These are phyloP conservation scores for Phtheirospermum japonicum DNA, from an alignment of 257 asterid species.

Conservation along the genomic window DNA sequence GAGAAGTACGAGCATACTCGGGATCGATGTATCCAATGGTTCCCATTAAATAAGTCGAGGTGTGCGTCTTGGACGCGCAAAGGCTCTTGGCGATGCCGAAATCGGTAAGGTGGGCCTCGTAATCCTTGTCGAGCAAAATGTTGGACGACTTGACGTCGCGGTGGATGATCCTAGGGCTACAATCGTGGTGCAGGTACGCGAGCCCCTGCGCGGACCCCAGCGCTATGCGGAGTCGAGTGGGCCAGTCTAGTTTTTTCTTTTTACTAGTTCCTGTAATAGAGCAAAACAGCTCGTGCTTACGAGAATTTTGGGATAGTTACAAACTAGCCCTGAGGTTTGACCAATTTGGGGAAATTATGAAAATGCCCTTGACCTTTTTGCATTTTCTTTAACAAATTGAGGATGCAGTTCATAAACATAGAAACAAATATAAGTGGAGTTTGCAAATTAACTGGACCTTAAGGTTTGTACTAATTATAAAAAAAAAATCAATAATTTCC, in stretches of 20 bases:
- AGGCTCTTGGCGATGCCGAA: slow-evolving; percentile 90
- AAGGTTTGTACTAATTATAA: too few species aligned
- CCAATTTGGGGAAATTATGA: too few species aligned
- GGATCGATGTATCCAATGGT: slow-evolving; percentile 96
- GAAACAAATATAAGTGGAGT: too few species aligned
- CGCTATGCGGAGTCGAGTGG: slow-evolving; percentile 67
- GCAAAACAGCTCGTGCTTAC: slow-evolving; percentile 1
- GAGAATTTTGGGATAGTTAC: too few species aligned
- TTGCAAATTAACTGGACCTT: too few species aligned
- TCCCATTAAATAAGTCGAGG: slow-evolving; percentile 88
- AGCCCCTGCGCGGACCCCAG: slow-evolving; percentile 90
- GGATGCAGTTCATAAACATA: too few species aligned
- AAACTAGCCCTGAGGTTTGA: too few species aligned
- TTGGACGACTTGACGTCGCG: slow-evolving; percentile 91
- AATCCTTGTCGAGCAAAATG: slow-evolving; percentile 69
- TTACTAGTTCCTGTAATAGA: slow-evolving; percentile 50
- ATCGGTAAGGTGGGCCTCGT: slow-evolving; percentile 81
- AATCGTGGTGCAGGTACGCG: slow-evolving; percentile 87
- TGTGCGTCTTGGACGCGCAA: slow-evolving; percentile 67
- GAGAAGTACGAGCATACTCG: slow-evolving; percentile 92
- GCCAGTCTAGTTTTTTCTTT: slow-evolving; percentile 79
- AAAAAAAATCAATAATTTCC: too few species aligned
- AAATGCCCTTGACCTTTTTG: too few species aligned
- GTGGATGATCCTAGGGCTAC: slow-evolving; percentile 85
- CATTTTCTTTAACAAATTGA: too few species aligned